These are phyloP conservation scores for Lyophyllum atratum DNA, from an alignment of 768 basidiomycete genomes.

Conservation along the genomic window DNA sequence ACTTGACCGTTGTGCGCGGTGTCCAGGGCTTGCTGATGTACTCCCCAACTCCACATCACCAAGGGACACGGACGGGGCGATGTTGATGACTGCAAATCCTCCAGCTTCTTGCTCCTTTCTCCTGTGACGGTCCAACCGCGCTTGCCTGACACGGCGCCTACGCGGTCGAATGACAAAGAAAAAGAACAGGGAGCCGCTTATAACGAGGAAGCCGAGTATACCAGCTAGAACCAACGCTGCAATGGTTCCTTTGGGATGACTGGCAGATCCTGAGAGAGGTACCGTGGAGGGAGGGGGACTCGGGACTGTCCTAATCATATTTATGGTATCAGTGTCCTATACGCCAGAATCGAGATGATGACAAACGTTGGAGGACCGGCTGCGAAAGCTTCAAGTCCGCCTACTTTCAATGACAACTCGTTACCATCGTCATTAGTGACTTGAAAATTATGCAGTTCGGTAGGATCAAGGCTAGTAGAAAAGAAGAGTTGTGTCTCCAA, in stretches of 20 bases:
- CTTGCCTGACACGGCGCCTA: slow-evolving; percentile 26
- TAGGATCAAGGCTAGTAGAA: slow-evolving; percentile 58
- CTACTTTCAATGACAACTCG: slow-evolving; percentile 48
- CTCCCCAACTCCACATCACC: slow-evolving; percentile 15
- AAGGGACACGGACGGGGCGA: slow-evolving; percentile 15
- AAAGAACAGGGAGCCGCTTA: slow-evolving; percentile 42
- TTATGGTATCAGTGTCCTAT: neutral
- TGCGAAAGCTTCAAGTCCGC: slow-evolving; percentile 50
- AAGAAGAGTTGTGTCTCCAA: slow-evolving; percentile 62
- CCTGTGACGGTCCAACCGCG: slow-evolving; percentile 11
- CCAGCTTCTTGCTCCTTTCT: slow-evolving; percentile 20
- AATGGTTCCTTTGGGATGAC: slow-evolving; percentile 55
- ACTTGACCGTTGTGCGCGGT: slow-evolving; percentile 26
- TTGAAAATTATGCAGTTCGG: slow-evolving; percentile 46
- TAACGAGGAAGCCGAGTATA: slow-evolving; percentile 49
- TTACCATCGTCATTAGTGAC: slow-evolving; percentile 59
- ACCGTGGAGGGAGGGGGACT: slow-evolving; percentile 21
- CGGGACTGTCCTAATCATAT: slow-evolving; percentile 14
- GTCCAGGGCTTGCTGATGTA: slow-evolving; percentile 4
- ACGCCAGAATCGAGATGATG: neutral
- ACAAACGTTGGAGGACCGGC: slow-evolving; percentile 28
- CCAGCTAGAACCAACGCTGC: slow-evolving; percentile 65
- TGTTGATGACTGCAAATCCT: slow-evolving; percentile 18
- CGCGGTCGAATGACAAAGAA: slow-evolving; percentile 52
- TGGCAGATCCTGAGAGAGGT: slow-evolving; percentile 9